These are phyloP conservation scores for Cryptococcus sp. DNA, from an alignment of 1,284 basidiomycete species.

Conservation along the genomic window DNA sequence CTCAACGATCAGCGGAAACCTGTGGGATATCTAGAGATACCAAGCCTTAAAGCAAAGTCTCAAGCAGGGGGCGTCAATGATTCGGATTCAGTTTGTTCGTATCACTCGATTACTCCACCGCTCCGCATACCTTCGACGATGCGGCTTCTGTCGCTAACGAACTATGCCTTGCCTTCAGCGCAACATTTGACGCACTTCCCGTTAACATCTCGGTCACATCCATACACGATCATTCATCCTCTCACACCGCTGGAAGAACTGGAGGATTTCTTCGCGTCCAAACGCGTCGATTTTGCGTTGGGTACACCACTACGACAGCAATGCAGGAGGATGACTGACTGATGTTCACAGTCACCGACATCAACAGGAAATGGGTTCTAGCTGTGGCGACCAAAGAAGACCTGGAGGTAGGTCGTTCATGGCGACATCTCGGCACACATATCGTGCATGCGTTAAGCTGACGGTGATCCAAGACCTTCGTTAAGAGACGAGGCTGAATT, in stretches of 20 bases:
- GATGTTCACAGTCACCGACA: slow-evolving; percentile 68
- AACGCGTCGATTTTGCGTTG: slow-evolving; percentile 68
- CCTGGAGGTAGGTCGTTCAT: slow-evolving; percentile 60
- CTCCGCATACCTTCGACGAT: not conserved
- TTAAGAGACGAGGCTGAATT: slow-evolving; percentile 32
- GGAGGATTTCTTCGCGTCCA: slow-evolving; percentile 68
- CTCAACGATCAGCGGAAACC: slow-evolving; percentile 70
- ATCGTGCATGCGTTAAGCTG: not conserved
- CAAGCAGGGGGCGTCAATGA: slow-evolving; percentile 69
- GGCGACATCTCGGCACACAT: not conserved
- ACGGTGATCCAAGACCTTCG: slow-evolving; percentile 34
- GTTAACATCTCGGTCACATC: slow-evolving; percentile 59
- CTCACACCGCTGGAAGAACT: slow-evolving; percentile 72
- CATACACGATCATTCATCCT: slow-evolving; percentile 78
- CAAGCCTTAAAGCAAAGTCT: slow-evolving; percentile 72
- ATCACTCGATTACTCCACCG: not conserved
- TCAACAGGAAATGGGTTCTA: slow-evolving; percentile 77
- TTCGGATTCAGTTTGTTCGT: slow-evolving; percentile 57
- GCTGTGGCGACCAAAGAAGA: slow-evolving; percentile 79
- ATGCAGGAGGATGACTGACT: too few species aligned
- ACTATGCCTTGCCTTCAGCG: slow-evolving; percentile 49
- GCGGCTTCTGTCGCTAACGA: not conserved
- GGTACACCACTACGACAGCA: slow-evolving; percentile 55
- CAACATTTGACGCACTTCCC: slow-evolving; percentile 76
- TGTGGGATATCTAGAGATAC: slow-evolving; percentile 78